Evolutionary conservation across 2,329 filamentous ascomycete species (phyloP).

Genomic region (Pseudocercospora macadamiae): DNA sequence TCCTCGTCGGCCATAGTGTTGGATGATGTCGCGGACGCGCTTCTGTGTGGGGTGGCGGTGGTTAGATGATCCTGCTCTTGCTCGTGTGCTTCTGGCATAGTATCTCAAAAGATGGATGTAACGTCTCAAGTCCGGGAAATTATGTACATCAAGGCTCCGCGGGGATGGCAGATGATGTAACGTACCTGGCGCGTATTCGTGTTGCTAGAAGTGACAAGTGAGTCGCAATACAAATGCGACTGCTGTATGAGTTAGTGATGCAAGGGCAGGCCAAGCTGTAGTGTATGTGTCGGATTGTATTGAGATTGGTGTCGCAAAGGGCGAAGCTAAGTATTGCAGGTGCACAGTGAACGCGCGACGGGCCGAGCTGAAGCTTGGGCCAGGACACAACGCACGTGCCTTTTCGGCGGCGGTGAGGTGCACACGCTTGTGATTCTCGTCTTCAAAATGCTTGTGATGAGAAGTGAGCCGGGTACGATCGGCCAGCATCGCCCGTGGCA

Average conservation of each 20-base stretch:
- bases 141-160: conserved; percentile 4
- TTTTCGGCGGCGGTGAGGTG: too few species aligned
- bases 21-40: conserved; percentile 24
- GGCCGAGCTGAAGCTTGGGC: not conserved
- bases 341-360: not conserved
- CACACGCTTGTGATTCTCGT: too few species aligned
- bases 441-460: too few species aligned
- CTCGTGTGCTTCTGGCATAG: conserved; percentile 1
- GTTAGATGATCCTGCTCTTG: conserved; percentile 7
- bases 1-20: conserved; percentile 35
- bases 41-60: conserved; percentile 9
- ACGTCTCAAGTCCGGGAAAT: not conserved
- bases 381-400: not conserved
- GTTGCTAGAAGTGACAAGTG: not conserved
- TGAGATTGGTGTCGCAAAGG: not conserved
- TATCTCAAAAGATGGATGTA: too few species aligned
- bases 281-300: not conserved
- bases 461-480: too few species aligned
- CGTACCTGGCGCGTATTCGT: conserved; percentile 3
- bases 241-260: conserved; percentile 3
- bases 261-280: not conserved
- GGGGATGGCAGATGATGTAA: conserved; percentile 2
- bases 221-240: not conserved
- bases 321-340: not conserved
- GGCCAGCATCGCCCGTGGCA: too few species aligned